These are phyloP conservation scores for Colletotrichum magnum DNA, from an alignment of 2,329 filamentous ascomycete genomes.

Conservation along the genomic window DNA sequence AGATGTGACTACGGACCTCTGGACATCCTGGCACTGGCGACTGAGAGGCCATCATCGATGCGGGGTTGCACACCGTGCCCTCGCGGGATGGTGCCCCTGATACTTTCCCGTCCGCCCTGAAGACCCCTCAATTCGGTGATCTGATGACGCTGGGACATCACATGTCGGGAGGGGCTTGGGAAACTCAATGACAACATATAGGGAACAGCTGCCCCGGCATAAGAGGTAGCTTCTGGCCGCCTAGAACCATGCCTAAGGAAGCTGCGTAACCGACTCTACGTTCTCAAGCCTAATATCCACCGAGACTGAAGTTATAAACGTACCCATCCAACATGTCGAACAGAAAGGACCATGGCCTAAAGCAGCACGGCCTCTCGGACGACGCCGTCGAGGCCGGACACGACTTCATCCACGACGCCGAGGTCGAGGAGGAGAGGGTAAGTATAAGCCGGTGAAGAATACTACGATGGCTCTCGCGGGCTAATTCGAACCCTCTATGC, in stretches of 20 bases:
- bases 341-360: constrained; percentile 27
- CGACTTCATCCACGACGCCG: constrained; percentile 52
- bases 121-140: constrained; percentile 19
- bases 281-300: too few relatives aligned
- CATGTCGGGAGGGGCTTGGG: neutral
- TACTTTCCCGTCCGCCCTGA: constrained; percentile 8
- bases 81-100: constrained; percentile 21
- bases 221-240: too few relatives aligned
- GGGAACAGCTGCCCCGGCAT: neutral
- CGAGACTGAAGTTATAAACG: too few relatives aligned
- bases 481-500: neutral
- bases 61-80: constrained; percentile 27
- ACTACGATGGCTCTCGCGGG: too few relatives aligned
- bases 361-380: constrained; percentile 32
- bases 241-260: too few relatives aligned
- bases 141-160: constrained; percentile 12
- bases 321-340: constrained; percentile 13
- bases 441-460: neutral
- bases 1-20: neutral
- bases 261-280: too few relatives aligned
- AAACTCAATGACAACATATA: constrained; percentile 22
- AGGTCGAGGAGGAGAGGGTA: constrained; percentile 51
- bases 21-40: constrained; percentile 19
- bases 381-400: constrained; percentile 48
- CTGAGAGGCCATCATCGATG: constrained; percentile 2